Evolutionary conservation across 2,329 filamentous ascomycete species (phyloP), one percentile per base, ranked within the genome.

Genomic region (Juglanconis juglandina): DNA sequence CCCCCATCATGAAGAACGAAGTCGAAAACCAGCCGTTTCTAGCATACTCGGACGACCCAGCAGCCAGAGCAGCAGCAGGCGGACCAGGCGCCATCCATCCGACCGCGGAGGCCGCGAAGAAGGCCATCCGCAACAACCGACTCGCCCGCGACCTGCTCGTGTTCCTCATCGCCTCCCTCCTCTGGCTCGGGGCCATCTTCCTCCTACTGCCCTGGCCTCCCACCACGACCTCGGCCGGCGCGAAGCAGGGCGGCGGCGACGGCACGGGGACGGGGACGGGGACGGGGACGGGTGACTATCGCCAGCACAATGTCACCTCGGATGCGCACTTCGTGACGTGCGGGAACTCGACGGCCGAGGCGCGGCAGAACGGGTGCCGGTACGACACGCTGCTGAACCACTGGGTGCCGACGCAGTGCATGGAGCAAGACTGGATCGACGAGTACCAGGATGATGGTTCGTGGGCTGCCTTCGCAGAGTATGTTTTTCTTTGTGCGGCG

Each of bases 341-440:
- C 33, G 63, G 63, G 13, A 56, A 58, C 30, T 62, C 60, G n/a
- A 60, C 63, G 6, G 57, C 53, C 39, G 63, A 64, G 55, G 63
- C 63, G 30, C 49, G 53, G 41, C 32, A 46, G 35, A 58, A 37
- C n/a, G 63, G 60, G 4, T 64, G 63, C 57, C 24, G 35, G 13
- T 64, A 62, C 54, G 63, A 64, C 41, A 57, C 59, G 48, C 60
- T 64, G 53, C 51, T 62, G 46, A 62, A 62, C 49, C 49, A 59
- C n/a, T 64, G 63, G 63, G 57, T 64, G 34, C 57, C 60, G 42
- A 32, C 54, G 10, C 32, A 42, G 39, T 64, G 63, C 49, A 5
- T 72, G 66, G 14, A 75, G 77, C 58, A 61, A 17, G 67, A 68
- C 17, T 66, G 57, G 30, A 60, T 68, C 14, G 66, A 64, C 17